Evolutionary conservation across 805 yeast species (phyloP).

Genomic region (Saccharomyces kudriavzevii): DNA sequence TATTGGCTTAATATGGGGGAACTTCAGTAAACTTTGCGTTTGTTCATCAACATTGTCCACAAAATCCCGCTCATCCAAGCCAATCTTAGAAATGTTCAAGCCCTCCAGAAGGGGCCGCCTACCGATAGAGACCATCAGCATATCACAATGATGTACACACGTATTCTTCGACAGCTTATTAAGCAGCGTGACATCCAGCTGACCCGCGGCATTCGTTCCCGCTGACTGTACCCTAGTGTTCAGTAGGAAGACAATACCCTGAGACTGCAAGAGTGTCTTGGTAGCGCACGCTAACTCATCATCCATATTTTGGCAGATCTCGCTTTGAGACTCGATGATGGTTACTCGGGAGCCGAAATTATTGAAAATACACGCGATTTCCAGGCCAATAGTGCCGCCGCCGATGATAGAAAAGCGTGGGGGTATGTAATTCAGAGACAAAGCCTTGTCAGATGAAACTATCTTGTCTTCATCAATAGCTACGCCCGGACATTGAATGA

Average conservation of each 20-base stretch:
- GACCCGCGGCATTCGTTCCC: not conserved
- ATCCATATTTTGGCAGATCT: not conserved
- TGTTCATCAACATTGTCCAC: not conserved
- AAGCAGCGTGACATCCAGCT: not conserved
- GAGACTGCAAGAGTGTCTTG: not conserved
- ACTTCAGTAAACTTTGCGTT: not conserved
- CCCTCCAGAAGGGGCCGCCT: not conserved
- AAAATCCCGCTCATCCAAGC: not conserved
- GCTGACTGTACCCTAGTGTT: not conserved
- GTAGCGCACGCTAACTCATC: not conserved
- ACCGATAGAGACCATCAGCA: not conserved
- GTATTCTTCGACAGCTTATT: not conserved
- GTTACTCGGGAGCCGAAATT: not conserved
- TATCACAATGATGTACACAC: not conserved
- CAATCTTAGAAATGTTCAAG: not conserved
- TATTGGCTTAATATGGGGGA: not conserved
- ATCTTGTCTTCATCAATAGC: not conserved
- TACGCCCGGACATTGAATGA: not conserved
- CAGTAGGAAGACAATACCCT: not conserved
- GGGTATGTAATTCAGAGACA: not conserved
- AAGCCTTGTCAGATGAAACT: not conserved
- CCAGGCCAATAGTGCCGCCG: not conserved
- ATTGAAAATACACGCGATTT: not conserved
- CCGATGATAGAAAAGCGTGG: not conserved
- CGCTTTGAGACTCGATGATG: not conserved